phyloP scores from a whole-genome alignment of 768 basidiomycete genomes.

The Suillus plorans region DNA sequence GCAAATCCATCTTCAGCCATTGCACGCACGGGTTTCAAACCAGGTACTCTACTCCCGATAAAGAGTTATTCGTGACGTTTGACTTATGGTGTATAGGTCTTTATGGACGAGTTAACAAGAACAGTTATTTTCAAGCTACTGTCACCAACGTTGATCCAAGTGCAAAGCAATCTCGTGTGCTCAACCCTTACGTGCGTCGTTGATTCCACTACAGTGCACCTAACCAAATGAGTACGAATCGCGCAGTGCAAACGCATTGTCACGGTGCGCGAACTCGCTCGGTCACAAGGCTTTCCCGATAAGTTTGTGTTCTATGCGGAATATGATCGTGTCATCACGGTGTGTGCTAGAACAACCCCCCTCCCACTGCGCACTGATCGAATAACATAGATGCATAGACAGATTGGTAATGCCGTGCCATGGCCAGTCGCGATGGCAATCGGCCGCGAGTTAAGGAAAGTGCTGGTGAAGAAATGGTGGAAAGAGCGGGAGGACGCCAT shows the following conservation, averaged over 20 bases:
- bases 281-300: constrained; percentile 84
- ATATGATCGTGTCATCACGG: constrained; percentile 56
- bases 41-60: constrained; percentile 34
- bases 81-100: constrained; percentile 36
- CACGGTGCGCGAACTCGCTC: constrained; percentile 73
- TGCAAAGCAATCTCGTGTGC: constrained; percentile 71
- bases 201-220: too few species aligned
- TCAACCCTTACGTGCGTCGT: constrained; percentile 60
- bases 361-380: not conserved
- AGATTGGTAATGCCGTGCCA: constrained; percentile 82
- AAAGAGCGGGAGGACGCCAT: constrained; percentile 37
- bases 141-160: constrained; percentile 79
- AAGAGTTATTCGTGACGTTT: not conserved
- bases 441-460: constrained; percentile 57
- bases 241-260: constrained; percentile 66
- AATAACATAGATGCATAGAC: constrained; percentile 63
- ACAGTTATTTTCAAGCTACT: constrained; percentile 65
- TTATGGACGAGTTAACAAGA: constrained; percentile 59
- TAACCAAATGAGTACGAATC: not conserved
- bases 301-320: constrained; percentile 60
- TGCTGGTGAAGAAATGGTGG: constrained; percentile 53
- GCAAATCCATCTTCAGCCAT: constrained; percentile 58
- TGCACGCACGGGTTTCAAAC: constrained; percentile 50
- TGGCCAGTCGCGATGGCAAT: constrained; percentile 63
- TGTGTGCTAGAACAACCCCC: constrained; percentile 32